phyloP scores from a whole-genome alignment of 2,329 filamentous ascomycete genomes.

The Cladosporium halotolerans region DNA sequence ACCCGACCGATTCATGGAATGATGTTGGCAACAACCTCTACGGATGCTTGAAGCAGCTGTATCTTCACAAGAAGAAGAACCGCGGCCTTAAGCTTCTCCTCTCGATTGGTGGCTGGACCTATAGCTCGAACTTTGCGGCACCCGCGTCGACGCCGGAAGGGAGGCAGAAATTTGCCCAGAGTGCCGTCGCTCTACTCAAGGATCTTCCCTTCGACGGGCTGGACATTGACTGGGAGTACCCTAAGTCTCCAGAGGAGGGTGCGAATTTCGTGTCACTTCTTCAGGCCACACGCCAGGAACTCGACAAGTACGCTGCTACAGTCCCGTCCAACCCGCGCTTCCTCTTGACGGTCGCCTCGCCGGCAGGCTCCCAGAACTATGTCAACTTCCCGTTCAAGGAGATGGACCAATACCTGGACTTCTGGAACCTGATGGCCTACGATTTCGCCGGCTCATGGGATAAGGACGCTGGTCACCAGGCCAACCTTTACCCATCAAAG shows the following conservation, averaged over 20 bases:
- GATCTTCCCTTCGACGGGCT: constrained; percentile 65
- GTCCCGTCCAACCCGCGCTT: constrained; percentile 33
- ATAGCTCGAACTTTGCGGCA: constrained; percentile 67
- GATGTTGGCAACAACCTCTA: constrained; percentile 63
- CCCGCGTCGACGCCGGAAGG: constrained; percentile 58
- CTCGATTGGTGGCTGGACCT: constrained; percentile 77
- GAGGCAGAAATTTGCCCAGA: constrained; percentile 61
- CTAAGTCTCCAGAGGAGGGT: constrained; percentile 33
- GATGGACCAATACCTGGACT: constrained; percentile 37
- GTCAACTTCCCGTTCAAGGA: constrained; percentile 33
- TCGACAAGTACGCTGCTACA: constrained; percentile 34
- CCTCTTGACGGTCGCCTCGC: constrained; percentile 37
- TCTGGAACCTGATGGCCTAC: constrained; percentile 45
- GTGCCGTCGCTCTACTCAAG: constrained; percentile 67
- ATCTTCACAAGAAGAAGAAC: constrained; percentile 66
- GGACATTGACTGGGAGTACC: constrained; percentile 45
- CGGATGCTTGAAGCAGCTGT: constrained; percentile 70
- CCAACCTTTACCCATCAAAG: constrained; percentile 62
- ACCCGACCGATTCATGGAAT: constrained; percentile 58
- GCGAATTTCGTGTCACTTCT: constrained; percentile 33
- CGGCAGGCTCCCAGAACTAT: constrained; percentile 37
- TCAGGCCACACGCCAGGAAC: constrained; percentile 29
- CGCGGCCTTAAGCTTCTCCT: constrained; percentile 71
- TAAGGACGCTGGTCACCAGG: constrained; percentile 61
- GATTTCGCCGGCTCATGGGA: constrained; percentile 71